Percentiles rank a stretch among this genome's conserved stretches.
phyloP scores from a whole-genome alignment of 2,329 filamentous ascomycete species.

The Alternaria incomplexa region DNA sequence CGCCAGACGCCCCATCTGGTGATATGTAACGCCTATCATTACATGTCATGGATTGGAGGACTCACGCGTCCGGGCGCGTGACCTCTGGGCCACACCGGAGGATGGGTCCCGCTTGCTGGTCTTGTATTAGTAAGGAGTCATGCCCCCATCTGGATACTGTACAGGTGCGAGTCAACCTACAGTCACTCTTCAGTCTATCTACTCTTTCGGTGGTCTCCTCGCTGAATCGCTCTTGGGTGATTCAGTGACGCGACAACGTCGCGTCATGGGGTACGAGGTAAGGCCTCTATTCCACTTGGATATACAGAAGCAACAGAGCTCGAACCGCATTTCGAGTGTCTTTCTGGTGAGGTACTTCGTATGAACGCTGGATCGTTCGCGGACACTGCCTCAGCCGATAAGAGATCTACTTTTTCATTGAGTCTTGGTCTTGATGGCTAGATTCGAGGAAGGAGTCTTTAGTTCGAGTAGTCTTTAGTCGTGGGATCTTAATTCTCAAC shows the following conservation, averaged over 20 bases:
- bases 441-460: not conserved
- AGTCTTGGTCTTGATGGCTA: not conserved
- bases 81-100: not conserved
- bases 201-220: not conserved
- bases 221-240: not conserved
- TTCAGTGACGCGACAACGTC: not conserved
- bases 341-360: not conserved
- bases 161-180: not conserved
- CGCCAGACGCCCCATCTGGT: not conserved
- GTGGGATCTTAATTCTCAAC: not conserved
- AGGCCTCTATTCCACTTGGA: not conserved
- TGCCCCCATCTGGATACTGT: not conserved
- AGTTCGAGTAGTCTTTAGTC: too few relatives aligned
- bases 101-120: not conserved
- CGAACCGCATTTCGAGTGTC: not conserved
- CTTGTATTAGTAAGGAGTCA: not conserved
- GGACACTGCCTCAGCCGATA: not conserved
- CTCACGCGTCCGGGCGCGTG: not conserved
- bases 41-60: not conserved
- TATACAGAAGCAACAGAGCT: not conserved
- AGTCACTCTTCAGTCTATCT: not conserved
- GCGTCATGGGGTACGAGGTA: not conserved
- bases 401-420: not conserved
- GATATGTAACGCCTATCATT: not conserved
- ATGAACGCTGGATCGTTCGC: not conserved